These are phyloP conservation scores for Ascochyta viciae-villosae DNA, from an alignment of 2,329 filamentous ascomycete species.

Conservation along the genomic window DNA sequence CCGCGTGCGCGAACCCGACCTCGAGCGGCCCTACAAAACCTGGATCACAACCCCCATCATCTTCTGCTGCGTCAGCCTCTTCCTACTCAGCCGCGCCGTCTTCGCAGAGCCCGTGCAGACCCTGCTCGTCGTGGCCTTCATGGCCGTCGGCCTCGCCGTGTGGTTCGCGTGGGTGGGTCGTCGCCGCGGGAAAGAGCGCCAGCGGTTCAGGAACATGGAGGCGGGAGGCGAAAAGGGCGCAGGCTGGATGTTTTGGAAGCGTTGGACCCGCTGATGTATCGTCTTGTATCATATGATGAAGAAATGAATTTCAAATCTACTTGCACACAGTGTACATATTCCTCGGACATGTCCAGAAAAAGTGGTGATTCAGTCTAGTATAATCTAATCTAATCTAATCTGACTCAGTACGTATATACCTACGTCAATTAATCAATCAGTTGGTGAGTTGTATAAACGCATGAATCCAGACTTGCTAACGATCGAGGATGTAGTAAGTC, in stretches of 20 bases:
- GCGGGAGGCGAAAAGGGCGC: slow-evolving; percentile 30
- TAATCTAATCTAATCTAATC: too few species aligned
- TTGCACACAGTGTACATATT: too few species aligned
- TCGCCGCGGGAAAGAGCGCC: slow-evolving; percentile 34
- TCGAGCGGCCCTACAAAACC: slow-evolving; percentile 91
- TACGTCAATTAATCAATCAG: too few species aligned
- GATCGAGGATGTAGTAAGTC: too few species aligned
- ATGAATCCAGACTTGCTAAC: too few species aligned
- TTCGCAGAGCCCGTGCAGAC: slow-evolving; percentile 93
- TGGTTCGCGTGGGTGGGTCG: slow-evolving; percentile 86
- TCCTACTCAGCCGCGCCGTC: slow-evolving; percentile 85
- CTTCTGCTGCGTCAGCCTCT: slow-evolving; percentile 96
- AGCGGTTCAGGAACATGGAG: slow-evolving; percentile 32
- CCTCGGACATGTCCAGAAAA: too few species aligned
- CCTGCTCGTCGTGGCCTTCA: slow-evolving; percentile 83
- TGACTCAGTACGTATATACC: too few species aligned
- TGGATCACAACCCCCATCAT: slow-evolving; percentile 98
- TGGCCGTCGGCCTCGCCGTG: slow-evolving; percentile 81
- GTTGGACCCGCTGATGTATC: slow-evolving; percentile 36
- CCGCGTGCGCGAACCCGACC: slow-evolving; percentile 81
- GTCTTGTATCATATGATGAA: background rate
- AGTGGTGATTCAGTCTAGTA: too few species aligned
- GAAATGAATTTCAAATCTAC: too few species aligned
- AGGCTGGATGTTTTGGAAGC: slow-evolving; percentile 57
- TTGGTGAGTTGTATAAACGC: too few species aligned